A percentile compares a stretch with the other conserved stretches of the same genome.
phyloP scores from a whole-genome alignment of 2,329 filamentous ascomycete species.

The Cadophora sp. region DNA sequence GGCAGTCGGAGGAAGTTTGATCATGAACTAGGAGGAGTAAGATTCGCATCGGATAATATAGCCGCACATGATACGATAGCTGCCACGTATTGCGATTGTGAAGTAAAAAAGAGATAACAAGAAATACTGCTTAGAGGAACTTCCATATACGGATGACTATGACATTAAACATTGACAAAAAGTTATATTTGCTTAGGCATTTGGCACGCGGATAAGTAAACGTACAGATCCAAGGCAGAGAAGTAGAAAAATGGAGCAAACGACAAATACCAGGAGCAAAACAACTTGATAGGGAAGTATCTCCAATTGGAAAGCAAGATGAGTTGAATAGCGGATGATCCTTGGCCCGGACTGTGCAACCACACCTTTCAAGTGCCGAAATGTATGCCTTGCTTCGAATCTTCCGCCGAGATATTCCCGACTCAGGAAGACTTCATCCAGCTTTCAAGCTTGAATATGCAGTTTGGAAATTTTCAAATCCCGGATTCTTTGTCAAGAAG shows the following conservation, averaged over 20 bases:
- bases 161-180: too few species aligned
- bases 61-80: not conserved
- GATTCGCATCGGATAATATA: not conserved
- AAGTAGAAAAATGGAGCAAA: not conserved
- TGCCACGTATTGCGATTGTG: not conserved
- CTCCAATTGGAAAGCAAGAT: not conserved
- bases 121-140: too few species aligned
- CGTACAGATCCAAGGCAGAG: not conserved
- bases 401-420: not conserved
- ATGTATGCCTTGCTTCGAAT: not conserved
- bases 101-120: too few species aligned
- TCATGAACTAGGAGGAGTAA: not conserved
- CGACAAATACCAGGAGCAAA: not conserved
- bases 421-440: not conserved
- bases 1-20: not conserved
- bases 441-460: not conserved
- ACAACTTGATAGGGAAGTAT: not conserved
- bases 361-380: not conserved
- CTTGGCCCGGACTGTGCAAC: not conserved
- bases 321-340: not conserved
- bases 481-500: not conserved
- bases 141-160: too few species aligned
- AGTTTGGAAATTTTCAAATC: not conserved
- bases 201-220: not conserved
- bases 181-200: not conserved